Evolutionary conservation across 176 grass and related monocot genomes (phyloP).

Genomic region (Puya raimondii): DNA sequence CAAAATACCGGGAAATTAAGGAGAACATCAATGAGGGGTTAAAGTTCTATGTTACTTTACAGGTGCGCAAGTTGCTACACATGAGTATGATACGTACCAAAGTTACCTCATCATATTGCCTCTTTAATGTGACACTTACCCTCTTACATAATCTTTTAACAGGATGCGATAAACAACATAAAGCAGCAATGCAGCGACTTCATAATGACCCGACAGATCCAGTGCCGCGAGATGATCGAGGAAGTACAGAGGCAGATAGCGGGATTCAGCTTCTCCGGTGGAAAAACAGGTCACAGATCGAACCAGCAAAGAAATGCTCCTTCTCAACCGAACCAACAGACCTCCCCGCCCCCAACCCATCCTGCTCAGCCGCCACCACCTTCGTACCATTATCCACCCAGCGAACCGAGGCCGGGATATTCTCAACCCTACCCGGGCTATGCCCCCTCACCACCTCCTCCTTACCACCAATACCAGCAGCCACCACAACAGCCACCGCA

Average conservation of each 20-base stretch:
- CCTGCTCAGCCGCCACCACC: constrained; percentile 22
- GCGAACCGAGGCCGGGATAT: constrained; percentile 51
- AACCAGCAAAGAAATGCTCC: constrained; percentile 37
- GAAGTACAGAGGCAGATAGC: constrained; percentile 85
- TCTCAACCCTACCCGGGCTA: constrained; percentile 43
- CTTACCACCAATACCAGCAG: constrained; percentile 43
- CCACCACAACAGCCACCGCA: constrained; percentile 24
- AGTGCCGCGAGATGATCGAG: constrained; percentile 96
- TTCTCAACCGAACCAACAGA: constrained; percentile 39
- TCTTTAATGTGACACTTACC: neutral
- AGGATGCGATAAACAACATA: constrained; percentile 88
- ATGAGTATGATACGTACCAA: neutral
- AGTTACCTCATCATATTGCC: neutral
- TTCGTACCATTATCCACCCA: neutral
- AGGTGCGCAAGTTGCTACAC: constrained; percentile 35
- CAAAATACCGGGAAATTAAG: constrained; percentile 83
- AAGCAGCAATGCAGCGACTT: constrained; percentile 95
- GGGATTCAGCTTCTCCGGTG: constrained; percentile 69
- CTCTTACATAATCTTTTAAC: constrained; percentile 6
- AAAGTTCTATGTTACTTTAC: constrained; percentile 88
- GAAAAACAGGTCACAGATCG: constrained; percentile 19
- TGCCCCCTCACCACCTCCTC: constrained; percentile 24
- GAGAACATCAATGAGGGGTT: constrained; percentile 89
- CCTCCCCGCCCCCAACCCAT: constrained; percentile 28
- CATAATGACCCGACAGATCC: constrained; percentile 87